Percentiles rank a stretch among this genome's conserved stretches.
phyloP scores from a whole-genome alignment of 768 basidiomycete genomes.

The Gelatoporia subvermispora region DNA sequence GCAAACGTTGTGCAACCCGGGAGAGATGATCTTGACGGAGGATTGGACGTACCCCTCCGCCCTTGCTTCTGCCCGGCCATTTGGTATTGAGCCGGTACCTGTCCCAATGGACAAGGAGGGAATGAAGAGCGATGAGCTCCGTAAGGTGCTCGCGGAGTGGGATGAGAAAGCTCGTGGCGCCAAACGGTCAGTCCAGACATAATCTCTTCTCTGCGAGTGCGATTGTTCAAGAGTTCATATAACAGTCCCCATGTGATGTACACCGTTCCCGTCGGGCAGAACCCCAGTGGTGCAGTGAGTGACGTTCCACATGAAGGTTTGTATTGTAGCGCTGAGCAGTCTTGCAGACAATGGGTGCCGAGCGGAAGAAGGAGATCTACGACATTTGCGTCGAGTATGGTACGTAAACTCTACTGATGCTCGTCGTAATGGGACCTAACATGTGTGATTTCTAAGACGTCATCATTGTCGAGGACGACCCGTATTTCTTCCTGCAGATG shows the following conservation, averaged over 20 bases:
- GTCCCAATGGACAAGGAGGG: constrained; percentile 71
- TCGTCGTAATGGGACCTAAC: too few relatives aligned
- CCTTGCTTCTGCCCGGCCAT: constrained; percentile 28
- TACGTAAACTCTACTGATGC: constrained; percentile 21
- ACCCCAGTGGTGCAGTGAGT: constrained; percentile 71
- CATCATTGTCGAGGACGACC: constrained; percentile 82
- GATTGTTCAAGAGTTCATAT: constrained; percentile 3
- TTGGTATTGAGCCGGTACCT: constrained; percentile 42
- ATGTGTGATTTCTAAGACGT: constrained; percentile 39
- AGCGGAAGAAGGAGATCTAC: constrained; percentile 76
- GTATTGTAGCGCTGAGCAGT: not conserved
- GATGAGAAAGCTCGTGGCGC: constrained; percentile 51
- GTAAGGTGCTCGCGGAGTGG: constrained; percentile 61
- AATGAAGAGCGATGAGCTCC: constrained; percentile 58
- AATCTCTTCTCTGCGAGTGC: not conserved
- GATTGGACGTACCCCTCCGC: constrained; percentile 80
- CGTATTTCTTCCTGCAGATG: constrained; percentile 73
- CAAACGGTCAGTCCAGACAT: constrained; percentile 38
- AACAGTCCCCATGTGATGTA: constrained; percentile 67
- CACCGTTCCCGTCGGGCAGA: constrained; percentile 78
- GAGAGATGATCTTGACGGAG: constrained; percentile 51
- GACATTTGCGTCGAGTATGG: constrained; percentile 80
- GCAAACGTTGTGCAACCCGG: constrained; percentile 59
- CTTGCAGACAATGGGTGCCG: constrained; percentile 49
- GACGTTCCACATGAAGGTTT: not conserved